These are phyloP conservation scores for Yamadazyma conglobata DNA, from an alignment of 1,139 yeast species.

Conservation along the genomic window DNA sequence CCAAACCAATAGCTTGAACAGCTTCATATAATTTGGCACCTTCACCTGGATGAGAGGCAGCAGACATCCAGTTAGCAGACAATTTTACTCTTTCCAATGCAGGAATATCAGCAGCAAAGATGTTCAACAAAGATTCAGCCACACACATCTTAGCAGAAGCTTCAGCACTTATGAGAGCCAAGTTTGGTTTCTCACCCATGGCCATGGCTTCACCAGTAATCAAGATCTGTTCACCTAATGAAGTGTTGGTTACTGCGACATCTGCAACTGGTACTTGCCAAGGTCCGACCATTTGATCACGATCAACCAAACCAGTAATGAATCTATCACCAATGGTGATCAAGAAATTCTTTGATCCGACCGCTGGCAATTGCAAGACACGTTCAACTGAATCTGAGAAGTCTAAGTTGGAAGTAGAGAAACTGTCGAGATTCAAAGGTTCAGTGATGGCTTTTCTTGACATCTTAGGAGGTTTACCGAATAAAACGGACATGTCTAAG, in stretches of 20 bases:
- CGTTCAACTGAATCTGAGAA: constrained; percentile 71
- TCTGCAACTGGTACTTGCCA: constrained; percentile 99
- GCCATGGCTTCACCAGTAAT: constrained; percentile 90
- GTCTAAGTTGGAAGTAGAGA: constrained; percentile 27
- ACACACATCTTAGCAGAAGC: constrained; percentile 97
- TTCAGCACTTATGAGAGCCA: constrained; percentile 86
- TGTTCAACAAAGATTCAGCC: constrained; percentile 88
- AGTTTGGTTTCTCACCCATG: constrained; percentile 92
- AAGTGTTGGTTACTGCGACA: constrained; percentile 93
- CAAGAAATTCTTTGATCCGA: constrained; percentile 91
- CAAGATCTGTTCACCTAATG: constrained; percentile 70
- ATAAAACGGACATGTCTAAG: constrained; percentile 92
- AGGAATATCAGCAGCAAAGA: constrained; percentile 86
- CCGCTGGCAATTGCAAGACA: constrained; percentile 87
- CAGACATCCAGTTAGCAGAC: constrained; percentile 99
- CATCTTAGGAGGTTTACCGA: constrained; percentile 97
- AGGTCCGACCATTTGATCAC: constrained; percentile 99
- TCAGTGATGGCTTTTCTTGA: constrained; percentile 71
- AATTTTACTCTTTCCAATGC: constrained; percentile 73
- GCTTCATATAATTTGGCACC: constrained; percentile 95
- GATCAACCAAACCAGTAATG: constrained; percentile 92
- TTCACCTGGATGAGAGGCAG: constrained; percentile 94
- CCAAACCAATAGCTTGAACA: constrained; percentile 93
- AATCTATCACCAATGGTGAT: constrained; percentile 97
- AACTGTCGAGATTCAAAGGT: constrained; percentile 54